A percentile compares a stretch with the other conserved stretches of the same genome.
Conservation (phyloP, 202 grass and related monocot genomes). For the Panicum hallii region DNA sequence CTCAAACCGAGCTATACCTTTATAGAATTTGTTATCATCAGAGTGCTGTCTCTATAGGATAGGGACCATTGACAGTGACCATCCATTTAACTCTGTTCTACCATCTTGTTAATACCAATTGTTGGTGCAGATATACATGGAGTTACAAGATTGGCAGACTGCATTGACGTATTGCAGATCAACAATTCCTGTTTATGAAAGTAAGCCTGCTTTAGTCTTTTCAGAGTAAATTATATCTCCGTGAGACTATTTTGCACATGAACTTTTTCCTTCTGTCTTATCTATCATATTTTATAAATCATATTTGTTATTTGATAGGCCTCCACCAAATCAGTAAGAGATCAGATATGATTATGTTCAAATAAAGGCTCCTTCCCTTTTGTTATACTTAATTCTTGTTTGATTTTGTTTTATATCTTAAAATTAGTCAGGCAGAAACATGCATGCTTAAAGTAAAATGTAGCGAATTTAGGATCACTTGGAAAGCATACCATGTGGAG, state of each 20-base stretch:
- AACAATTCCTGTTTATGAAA: slow-evolving; percentile 87
- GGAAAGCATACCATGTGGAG: neutral
- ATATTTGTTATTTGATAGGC: slow-evolving; percentile 19
- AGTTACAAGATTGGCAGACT: slow-evolving; percentile 74
- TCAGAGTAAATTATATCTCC: slow-evolving; percentile 26
- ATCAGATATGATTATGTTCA: slow-evolving; percentile 14
- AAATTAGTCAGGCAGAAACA: slow-evolving; percentile 1
- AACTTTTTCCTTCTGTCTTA: neutral
- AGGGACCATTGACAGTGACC: neutral
- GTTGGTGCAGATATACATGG: slow-evolving; percentile 73
- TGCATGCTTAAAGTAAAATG: slow-evolving; percentile 6
- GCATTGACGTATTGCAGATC: slow-evolving; percentile 79
- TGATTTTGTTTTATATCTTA: slow-evolving; percentile 10
- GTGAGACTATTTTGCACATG: slow-evolving; percentile 17
- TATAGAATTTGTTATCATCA: neutral
- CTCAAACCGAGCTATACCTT: neutral
- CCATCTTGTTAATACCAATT: slow-evolving; percentile 8
- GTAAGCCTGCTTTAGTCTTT: slow-evolving; percentile 55
- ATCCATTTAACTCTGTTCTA: neutral
- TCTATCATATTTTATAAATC: neutral
- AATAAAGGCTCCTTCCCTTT: slow-evolving; percentile 20
- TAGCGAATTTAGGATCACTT: slow-evolving; percentile 4
- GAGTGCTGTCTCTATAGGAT: neutral
- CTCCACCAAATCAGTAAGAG: slow-evolving; percentile 25
- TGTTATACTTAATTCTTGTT: slow-evolving; percentile 17